Base-by-base conservation (phyloP, 305 asterid genomes). In the Euphrasia arctica region DNA sequence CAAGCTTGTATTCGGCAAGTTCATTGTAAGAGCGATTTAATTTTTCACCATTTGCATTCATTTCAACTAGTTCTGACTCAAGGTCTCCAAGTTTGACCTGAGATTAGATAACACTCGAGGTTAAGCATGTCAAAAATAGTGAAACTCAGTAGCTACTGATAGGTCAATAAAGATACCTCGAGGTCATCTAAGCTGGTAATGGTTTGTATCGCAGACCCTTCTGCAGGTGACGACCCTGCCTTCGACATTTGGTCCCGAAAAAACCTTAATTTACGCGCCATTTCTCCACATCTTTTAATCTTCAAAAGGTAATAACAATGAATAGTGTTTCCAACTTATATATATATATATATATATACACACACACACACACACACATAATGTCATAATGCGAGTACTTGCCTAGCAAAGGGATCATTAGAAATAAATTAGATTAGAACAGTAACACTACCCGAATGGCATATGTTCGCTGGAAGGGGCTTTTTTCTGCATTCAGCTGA, bases 221-320 rank as follows among this genome's bases (percentile, higher is more conserved):
- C 68, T 61, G 88, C 78, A 73, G 90, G 80, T 32, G 78, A 71
- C 77, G 89, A 58, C 22, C 96, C 99, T 32, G 97, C 94, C 74
- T 82, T 94, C 10, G 77, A 75, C 85, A 94, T 94, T 81, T 91
- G 98, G 54, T 91, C 98, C 59, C 81, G 89, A 59, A 94, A 89
- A 75, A 88, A 86, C 58, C 97, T 87, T 72, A 94, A 75, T 66
- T 94, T 89, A 13, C 97, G 98, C 64, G 98, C 98, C 98, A 94
- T 86, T 83, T 94, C 99, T 74, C 96, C 97, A 61, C 91, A 85
- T 81, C 96, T 80, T 87, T 89, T 91, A 67, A 94, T 86, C 99
- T 94, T 70, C 70, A 71, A 39, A 68, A 59, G 61, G 47, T 39
- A 72, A 48, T 64, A 72, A 59, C 9, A 73, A 48, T 39, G 12